These are phyloP conservation scores for Linderniella brevidens DNA, from an alignment of 257 asterid genomes.

Conservation along the genomic window DNA sequence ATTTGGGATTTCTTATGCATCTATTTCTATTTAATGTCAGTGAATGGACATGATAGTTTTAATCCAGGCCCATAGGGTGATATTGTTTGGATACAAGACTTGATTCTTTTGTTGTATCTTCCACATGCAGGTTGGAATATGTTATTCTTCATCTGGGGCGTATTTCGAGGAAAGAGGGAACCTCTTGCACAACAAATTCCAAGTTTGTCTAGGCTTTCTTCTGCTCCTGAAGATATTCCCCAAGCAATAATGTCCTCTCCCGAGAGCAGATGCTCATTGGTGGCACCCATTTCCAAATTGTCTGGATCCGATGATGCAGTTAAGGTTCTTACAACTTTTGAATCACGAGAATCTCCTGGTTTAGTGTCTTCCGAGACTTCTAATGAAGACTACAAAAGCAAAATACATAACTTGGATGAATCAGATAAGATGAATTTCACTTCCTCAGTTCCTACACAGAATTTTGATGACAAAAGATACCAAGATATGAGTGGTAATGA, in stretches of 20 bases:
- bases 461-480: slow-evolving; percentile 14
- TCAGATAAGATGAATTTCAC: slow-evolving; percentile 16
- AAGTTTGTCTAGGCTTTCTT: slow-evolving; percentile 15
- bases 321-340: slow-evolving; percentile 1
- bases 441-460: slow-evolving; percentile 15
- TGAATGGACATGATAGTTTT: too few species aligned
- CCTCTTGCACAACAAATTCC: slow-evolving; percentile 22
- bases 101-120: slow-evolving; percentile 3
- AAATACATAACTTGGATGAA: slow-evolving; percentile 19
- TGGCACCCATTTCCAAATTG: slow-evolving; percentile 23
- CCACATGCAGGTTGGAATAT: slow-evolving; percentile 64
- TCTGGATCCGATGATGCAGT: slow-evolving; percentile 12
- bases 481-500: slow-evolving; percentile 13
- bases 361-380: slow-evolving; percentile 17
- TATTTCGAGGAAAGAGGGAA: slow-evolving; percentile 56
- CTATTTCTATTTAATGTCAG: too few species aligned
- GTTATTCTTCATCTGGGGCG: slow-evolving; percentile 77
- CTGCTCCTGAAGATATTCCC: slow-evolving; percentile 28
- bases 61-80: too few species aligned
- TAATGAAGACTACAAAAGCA: slow-evolving; percentile 21
- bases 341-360: slow-evolving; percentile 23
- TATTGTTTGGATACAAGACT: too few species aligned
- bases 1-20: too few species aligned
- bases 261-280: slow-evolving; percentile 29
- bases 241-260: slow-evolving; percentile 42